These are phyloP conservation scores for Vitellaria paradoxa DNA, from an alignment of 179 eudicot genomes.

Conservation along the genomic window DNA sequence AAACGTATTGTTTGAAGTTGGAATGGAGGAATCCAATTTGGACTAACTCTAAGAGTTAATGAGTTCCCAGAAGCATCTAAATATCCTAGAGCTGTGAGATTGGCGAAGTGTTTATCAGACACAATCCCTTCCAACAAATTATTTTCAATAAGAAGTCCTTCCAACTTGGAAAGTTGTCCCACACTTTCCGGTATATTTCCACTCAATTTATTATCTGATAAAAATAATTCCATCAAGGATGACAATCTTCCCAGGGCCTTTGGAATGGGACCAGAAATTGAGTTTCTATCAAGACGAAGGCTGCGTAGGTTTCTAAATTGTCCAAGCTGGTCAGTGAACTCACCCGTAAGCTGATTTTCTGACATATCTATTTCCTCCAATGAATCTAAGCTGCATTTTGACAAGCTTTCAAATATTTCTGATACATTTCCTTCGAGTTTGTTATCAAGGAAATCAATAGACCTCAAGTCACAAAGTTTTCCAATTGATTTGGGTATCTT, in stretches of 20 bases:
- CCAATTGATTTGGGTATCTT: neutral
- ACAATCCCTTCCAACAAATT: neutral
- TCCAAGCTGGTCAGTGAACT: neutral
- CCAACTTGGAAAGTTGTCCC: neutral
- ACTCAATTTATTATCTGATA: neutral
- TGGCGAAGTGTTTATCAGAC: neutral
- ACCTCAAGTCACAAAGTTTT: neutral
- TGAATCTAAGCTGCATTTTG: neutral
- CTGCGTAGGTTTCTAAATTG: neutral
- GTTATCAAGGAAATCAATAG: neutral
- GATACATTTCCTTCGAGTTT: neutral
- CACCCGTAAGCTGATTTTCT: neutral
- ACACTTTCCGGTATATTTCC: neutral
- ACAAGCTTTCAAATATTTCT: neutral
- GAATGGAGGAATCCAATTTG: neutral
- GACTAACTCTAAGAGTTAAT: neutral
- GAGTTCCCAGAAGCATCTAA: neutral
- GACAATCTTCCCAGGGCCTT: neutral
- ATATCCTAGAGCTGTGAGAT: neutral
- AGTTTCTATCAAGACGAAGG: neutral
- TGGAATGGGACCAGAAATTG: neutral
- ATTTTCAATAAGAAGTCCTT: neutral
- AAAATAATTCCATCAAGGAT: neutral
- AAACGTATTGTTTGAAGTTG: neutral
- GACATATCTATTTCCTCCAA: neutral